Base-by-base conservation (phyloP, 192 early-diverging fungal genomes). In the Chytriomyces hyalinus region DNA sequence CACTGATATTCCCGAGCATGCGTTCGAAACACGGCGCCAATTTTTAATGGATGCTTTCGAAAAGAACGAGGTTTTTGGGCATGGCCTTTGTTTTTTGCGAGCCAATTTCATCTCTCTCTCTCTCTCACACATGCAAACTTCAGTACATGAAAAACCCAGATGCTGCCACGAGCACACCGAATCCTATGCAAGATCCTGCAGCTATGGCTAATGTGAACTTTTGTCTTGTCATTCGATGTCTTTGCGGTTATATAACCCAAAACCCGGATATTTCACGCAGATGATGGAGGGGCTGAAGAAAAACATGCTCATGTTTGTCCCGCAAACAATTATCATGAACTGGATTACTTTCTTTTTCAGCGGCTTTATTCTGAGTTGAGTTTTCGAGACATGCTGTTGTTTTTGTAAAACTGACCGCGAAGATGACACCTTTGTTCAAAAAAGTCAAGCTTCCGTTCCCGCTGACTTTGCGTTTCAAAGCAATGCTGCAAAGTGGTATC, bases 301-400 rank as follows among this genome's bases (percentile, higher is more conserved):
- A 85, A 94, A 96, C 85, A 92, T 99, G 87, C 91, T 92, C 78
- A 97, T 95, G 86, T 94, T 99, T 83, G 90, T 99, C n/a, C 97
- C 97, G 57, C 97, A 99, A 83, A 97, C 94, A 57, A 80, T 99
- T 9, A 98, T 99, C 84, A 99, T 99, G 97, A 92, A 90, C 45
- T 99, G 96, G 96, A 94, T 99, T 85, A 95, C 94, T 70, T 98
- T 95, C 85, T 99, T 99, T 88, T 99, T 99, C 84, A 93, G 93
- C 26, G 97, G 97, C 66, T 99, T 99, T 80, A 91, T 99, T 49
- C 87, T 97, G 64, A 95, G 94, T 95, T 57, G 85, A 60, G 91
- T 65, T 53, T 3, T 36, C 36, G 36, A 36, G 36, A 36, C 3
- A 36, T 28, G 17, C 68, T 74, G 3, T 2, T 64, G 45, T 11